Conservation (phyloP, 352 stramenopile genomes). For the Phytophthora palmivora region DNA sequence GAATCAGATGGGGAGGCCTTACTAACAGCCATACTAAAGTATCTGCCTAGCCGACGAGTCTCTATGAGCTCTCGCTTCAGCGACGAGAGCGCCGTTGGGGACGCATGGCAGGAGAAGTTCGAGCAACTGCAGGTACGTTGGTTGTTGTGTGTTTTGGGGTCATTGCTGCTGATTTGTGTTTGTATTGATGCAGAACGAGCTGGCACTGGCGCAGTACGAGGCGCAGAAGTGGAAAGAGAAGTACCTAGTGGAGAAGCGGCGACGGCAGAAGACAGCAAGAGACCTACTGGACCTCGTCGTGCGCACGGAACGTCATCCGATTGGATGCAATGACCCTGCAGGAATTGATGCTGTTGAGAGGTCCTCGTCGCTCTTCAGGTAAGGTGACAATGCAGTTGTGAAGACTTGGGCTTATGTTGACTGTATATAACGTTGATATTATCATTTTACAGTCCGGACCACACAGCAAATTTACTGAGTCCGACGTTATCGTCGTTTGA, state of each 20-base stretch:
- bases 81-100: slow-evolving; percentile 28
- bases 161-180: background rate
- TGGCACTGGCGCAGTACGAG: slow-evolving; percentile 73
- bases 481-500: slow-evolving; percentile 88
- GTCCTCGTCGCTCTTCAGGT: slow-evolving; percentile 60
- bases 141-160: background rate
- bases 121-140: slow-evolving; percentile 52
- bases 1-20: slow-evolving; percentile 9
- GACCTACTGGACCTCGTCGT: slow-evolving; percentile 74
- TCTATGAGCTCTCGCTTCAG: slow-evolving; percentile 36
- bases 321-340: slow-evolving; percentile 12
- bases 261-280: slow-evolving; percentile 68
- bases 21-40: slow-evolving; percentile 1
- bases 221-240: slow-evolving; percentile 83
- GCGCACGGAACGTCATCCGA: slow-evolving; percentile 40
- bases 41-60: background rate
- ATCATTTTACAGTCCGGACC: slow-evolving; percentile 36
- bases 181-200: slow-evolving; percentile 50
- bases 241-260: slow-evolving; percentile 74
- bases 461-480: slow-evolving; percentile 74
- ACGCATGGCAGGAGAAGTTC: slow-evolving; percentile 48
- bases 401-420: background rate
- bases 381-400: slow-evolving; percentile 5
- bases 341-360: slow-evolving; percentile 19
- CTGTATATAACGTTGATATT: background rate